These are phyloP conservation scores for Sporothrix curviconia DNA, from an alignment of 2,329 filamentous ascomycete species.

Conservation along the genomic window DNA sequence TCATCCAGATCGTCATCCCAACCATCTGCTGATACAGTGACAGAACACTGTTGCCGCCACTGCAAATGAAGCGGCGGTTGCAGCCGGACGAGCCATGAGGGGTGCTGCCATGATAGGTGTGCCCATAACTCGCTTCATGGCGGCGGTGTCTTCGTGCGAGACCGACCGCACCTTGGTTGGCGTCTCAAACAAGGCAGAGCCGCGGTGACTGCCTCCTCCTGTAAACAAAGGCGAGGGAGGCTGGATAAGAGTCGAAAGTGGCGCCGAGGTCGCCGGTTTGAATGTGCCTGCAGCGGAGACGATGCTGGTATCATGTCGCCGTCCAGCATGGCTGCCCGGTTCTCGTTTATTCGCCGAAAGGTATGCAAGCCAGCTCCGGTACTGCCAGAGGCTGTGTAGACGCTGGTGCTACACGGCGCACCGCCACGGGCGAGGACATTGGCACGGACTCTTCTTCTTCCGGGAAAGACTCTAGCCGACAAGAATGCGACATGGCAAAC, in stretches of 20 bases:
- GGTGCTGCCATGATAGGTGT: not conserved
- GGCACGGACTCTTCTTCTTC: conserved; percentile 7
- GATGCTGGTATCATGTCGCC: conserved; percentile 17
- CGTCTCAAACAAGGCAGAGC: conserved; percentile 23
- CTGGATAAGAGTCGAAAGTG: too few species aligned
- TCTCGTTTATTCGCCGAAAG: not conserved
- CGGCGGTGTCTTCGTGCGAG: not conserved
- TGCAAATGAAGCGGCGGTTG: conserved; percentile 19
- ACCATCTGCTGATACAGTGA: conserved; percentile 49
- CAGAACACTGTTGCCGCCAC: conserved; percentile 25
- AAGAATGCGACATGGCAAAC: not conserved
- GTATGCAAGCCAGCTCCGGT: not conserved
- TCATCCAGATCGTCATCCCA: conserved; percentile 49
- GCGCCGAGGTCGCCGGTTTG: conserved; percentile 8
- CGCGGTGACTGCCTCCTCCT: not conserved
- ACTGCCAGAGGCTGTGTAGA: not conserved
- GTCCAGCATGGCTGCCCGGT: not conserved
- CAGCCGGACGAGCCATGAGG: not conserved
- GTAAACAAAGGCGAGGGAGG: too few species aligned
- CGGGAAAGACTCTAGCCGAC: not conserved
- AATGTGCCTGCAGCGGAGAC: conserved; percentile 15
- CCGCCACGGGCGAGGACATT: not conserved
- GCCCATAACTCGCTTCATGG: not conserved
- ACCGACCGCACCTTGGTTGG: conserved; percentile 21
- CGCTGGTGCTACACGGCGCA: not conserved